Evolutionary conservation across 139 green algal species (phyloP), one percentile per base, ranked within the genome.

Genomic region (Coelastrella sp.): DNA sequence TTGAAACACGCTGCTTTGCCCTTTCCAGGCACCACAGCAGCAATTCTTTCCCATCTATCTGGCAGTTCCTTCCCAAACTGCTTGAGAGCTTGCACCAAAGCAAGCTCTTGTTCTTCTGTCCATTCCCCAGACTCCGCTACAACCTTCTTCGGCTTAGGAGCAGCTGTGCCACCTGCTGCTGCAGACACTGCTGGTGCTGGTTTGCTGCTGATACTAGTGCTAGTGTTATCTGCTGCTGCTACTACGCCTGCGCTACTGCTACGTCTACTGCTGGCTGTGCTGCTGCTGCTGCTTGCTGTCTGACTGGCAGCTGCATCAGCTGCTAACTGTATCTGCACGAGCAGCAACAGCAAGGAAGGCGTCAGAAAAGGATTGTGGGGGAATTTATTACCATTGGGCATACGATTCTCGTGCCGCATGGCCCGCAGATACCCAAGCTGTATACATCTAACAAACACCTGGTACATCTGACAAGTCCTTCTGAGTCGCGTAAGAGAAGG

Each of bases 61-160:
- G 64, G 78, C 83, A 94, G 40, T 67, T 98, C 96, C 77, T 98
- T 99, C 27, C 89, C 88, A 75, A 96, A 92, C 48, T 89, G 75
- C 92, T 99, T 99, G 15, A 99, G 85, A 3, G 96, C 96, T 81
- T 97, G 93, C 41, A 99, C 95, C 45, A 99, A 89, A 0, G 92
- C 94, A 51, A 97, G 75, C 88, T 98, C 92, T 88, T 99, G 94
- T 69, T 85, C 94, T 62, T 96, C 91, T 11, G 69, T 94, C 96
- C 96, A 98, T 37, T 82, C 87, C 13, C 81, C 87, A 63, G 48
- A 82, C 25, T 82, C 83, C 30, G 63, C 76, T 7, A 79, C 83
- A 1, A 67, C 83, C 38, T 50, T 77, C 68, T 72, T 83, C 13
- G 72, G 50, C 25, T n/a, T 60, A 15, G 66, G 67, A 11, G 53